Base-by-base conservation (phyloP, 176 grass and related monocot genomes). In the Leersia perrieri region DNA sequence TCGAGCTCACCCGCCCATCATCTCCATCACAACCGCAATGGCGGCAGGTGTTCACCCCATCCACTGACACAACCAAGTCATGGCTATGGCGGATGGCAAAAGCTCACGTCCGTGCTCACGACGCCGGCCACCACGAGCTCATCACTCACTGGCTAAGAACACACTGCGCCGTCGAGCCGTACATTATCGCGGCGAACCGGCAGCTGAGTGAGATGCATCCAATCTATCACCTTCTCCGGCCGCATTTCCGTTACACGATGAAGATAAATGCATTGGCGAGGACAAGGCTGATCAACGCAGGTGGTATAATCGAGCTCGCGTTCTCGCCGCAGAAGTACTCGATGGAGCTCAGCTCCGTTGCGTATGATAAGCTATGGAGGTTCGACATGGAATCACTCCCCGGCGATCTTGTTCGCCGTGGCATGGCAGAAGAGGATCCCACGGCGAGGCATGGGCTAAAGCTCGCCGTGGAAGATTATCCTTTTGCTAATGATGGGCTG, bases 201-300 rank as follows among this genome's bases (percentile, higher is more conserved):
- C 94, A 97, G 45, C 87, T 94, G 35, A 97, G 92, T 67, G 92
- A 88, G 80, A 92, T 94, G 85, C 94, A 97, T 68, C 92, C 95
- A 9, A 40, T 97, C 26, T 94, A 78, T 80, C 91, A 74, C 45
- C 81, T 97, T 14, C 68, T 97, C 5, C 92, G 74, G 40, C 95
- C 89, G 35, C 89, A 97, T 80, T 94, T 97, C 77, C 89, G 90
- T 8, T 97, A 97, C 85, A 97, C 87, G 20, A 87, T 92, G 95
- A 20, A 77, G 47, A 97, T 97, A 67, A 97, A 97, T 80, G 82
- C 94, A 22, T 63, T 86, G 0, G 92, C 92, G 2, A 76, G 94
- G 32, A 38, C 80, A 12, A 64, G 49, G 39, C 87, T 97, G 9
- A 90, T 97, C 47, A 97, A 60, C 74, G 91, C 71, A 13, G 83